phyloP scores from a whole-genome alignment of 2,329 filamentous ascomycete species.

The Fusarium liriodendri region DNA sequence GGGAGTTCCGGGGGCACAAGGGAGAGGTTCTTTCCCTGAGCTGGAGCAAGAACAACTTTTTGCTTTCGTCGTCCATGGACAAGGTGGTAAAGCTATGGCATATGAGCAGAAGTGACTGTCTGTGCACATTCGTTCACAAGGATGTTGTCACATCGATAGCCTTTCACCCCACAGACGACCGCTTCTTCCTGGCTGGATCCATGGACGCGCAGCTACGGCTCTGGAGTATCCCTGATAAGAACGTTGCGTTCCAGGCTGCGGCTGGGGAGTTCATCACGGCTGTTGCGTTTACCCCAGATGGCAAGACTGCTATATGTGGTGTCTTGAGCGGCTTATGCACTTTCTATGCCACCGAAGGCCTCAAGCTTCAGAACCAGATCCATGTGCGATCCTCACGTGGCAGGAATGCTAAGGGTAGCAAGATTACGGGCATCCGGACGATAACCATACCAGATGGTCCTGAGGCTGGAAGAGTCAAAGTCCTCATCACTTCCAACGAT shows the following conservation, averaged over 20 bases:
- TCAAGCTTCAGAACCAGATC: conserved; percentile 86
- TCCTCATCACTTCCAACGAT: conserved; percentile 95
- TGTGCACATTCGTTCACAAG: conserved; percentile 93
- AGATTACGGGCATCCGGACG: conserved; percentile 94
- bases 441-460: conserved; percentile 63
- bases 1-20: conserved; percentile 85
- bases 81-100: conserved; percentile 98
- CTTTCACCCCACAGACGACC: conserved; percentile 94
- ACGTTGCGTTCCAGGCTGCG: conserved; percentile 83
- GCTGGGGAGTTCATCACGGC: conserved; percentile 92
- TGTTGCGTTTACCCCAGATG: conserved; percentile 92
- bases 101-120: conserved; percentile 82
- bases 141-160: conserved; percentile 96
- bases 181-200: conserved; percentile 95
- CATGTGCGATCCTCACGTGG: conserved; percentile 94
- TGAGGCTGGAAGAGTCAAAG: conserved; percentile 75
- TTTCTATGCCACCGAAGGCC: conserved; percentile 92
- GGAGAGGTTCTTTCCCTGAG: conserved; percentile 90
- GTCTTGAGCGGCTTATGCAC: conserved; percentile 86
- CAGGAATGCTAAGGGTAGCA: conserved; percentile 95
- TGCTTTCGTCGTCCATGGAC: conserved; percentile 97
- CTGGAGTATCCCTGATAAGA: conserved; percentile 98
- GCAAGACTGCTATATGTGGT: conserved; percentile 88
- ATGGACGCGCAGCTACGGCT: conserved; percentile 88
- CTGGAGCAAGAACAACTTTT: conserved; percentile 99